Conservation (phyloP, 257 asterid genomes). For the Eustoma russellianum region DNA sequence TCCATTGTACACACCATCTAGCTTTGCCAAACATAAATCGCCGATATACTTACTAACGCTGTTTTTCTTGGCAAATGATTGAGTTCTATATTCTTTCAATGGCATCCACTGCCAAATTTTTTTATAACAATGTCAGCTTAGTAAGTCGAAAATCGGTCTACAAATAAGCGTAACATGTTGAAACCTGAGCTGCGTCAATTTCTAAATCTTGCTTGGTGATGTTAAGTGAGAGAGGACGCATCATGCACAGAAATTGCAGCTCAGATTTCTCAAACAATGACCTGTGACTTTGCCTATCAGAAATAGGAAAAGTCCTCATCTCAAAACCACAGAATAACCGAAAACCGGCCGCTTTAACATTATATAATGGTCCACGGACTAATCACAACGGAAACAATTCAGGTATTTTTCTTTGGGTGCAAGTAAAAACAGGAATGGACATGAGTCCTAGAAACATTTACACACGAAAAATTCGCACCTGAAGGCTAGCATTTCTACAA, state of each 20-base stretch:
- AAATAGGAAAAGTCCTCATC: not conserved
- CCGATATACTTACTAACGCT: slow-evolving; percentile 38
- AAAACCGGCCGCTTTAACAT: too few species aligned
- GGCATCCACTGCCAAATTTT: slow-evolving; percentile 57
- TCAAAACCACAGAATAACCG: too few species aligned
- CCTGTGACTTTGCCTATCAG: slow-evolving; percentile 51
- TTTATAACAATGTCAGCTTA: not conserved
- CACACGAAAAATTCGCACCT: slow-evolving; percentile 17
- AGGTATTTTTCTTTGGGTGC: too few species aligned
- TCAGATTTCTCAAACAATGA: slow-evolving; percentile 53
- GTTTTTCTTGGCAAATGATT: slow-evolving; percentile 30
- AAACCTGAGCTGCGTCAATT: slow-evolving; percentile 70
- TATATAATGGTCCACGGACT: too few species aligned
- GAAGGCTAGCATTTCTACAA: slow-evolving; percentile 39
- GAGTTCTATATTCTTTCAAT: slow-evolving; percentile 48
- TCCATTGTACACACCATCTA: slow-evolving; percentile 38
- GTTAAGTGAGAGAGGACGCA: slow-evolving; percentile 50
- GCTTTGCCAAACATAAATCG: slow-evolving; percentile 45
- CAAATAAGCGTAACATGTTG: not conserved
- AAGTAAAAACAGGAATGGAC: too few species aligned
- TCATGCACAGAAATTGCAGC: slow-evolving; percentile 46
- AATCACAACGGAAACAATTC: too few species aligned
- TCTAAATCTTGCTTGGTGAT: slow-evolving; percentile 63
- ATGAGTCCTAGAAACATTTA: too few species aligned
- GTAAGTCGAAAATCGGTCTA: not conserved